Evolutionary conservation across 2,329 filamentous ascomycete species (phyloP), one percentile per base, ranked within the genome.

Genomic region (Pseudocercospora eumusae): DNA sequence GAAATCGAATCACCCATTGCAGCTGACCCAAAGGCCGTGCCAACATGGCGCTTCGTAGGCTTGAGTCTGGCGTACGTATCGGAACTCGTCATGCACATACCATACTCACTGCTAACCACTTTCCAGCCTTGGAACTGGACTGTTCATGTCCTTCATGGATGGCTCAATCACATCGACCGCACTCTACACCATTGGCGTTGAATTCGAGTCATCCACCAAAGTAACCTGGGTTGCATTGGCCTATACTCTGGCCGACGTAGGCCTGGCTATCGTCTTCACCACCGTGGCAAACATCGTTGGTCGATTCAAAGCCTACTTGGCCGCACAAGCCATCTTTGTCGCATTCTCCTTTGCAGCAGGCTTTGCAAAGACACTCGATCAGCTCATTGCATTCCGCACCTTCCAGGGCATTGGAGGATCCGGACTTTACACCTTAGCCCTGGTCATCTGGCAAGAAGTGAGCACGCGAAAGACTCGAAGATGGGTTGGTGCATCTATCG

Each of bases 341-440:
- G 77, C 76, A 36, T 85, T 84, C 60, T 86, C 83, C 0, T 73
- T 84, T 49, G 82, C 81, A 28, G 85, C 83, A 63, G 83, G 79
- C 21, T 76, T 80, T 9, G 78, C 83, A 6, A 76, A 74, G 23
- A 77, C 75, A 60, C 85, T 86, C 82, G 73, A 75, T 52, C 77
- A 82, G 40, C 75, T 86, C 1, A 86, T 88, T 53, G 68, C 84
- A 13, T 87, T 80, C 61, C 82, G 85, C 20, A 82, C 83, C 0
- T 81, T 87, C 13, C 85, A 87, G 61, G 85, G 85, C 4, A 79
- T 87, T 47, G 85, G 86, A 0, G 86, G 83, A 1, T 85, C 86
- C 8, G 85, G 85, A 0, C 75, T 88, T 23, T 88, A 87, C 33
- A 45, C 55, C 6, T 31, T 62, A 15, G 47, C 52, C 4, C 27